Evolutionary conservation across 306 rosid species (phyloP), one percentile per base, ranked within the genome.

Genomic region (Phaseolus lunatus): DNA sequence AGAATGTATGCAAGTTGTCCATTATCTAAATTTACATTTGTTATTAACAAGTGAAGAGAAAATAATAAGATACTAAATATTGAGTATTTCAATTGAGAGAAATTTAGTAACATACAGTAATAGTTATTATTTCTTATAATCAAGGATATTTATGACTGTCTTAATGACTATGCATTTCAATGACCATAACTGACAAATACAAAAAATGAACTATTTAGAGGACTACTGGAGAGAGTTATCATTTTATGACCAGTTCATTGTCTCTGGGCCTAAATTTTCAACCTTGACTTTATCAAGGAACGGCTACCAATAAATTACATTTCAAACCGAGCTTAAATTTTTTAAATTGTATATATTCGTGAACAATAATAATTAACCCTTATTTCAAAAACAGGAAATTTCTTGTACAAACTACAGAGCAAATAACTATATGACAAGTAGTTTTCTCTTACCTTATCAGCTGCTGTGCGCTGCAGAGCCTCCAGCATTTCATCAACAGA

Each of bases 401-500:
- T 29, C 49, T 20, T 16, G 39, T 24, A 78, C 31, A 70, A 48
- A 15, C 53, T 48, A 16, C 10, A 52, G 45, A 75, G 53, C 24
- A 39, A 74, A 67, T 81, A 61, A 69, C 37, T 20, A 70, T 63
- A 52, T 52, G 31, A 70, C 63, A 71, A 62, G 43, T 18, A 62
- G 43, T 18, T 22, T 69, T 24, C 45, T 35, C 67, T 37, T 91
- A 91, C 98, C 94, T 92, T 85, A 20, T 78, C 70, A 0, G 47
- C 93, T 39, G 89, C 66, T 0, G 96, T 84, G 14, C 41, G 88
- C 77, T 94, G 94, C 89, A 94, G 81, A 49, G 97, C 93, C 82
- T 76, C 90, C 43, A 94, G 90, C 98, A 94, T 94, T 41, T 90
- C 90, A 77, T 94, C 98, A 47, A 90, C 91, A 61, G 89, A 72